Evolutionary conservation across 352 stramenopile species (phyloP).

Genomic region (Phytopythium vexans): DNA sequence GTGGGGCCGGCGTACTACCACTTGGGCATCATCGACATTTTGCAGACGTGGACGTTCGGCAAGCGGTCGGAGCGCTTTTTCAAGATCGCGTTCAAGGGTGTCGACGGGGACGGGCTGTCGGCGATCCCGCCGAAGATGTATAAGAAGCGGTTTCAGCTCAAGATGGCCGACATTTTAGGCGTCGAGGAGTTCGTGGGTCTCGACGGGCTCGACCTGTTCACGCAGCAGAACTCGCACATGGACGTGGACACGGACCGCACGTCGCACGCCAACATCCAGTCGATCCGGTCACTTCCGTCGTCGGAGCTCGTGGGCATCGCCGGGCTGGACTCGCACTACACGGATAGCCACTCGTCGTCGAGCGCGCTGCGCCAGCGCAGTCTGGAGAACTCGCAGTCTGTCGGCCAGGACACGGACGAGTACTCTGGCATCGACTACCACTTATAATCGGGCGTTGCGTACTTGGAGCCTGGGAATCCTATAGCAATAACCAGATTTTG

Average conservation of each 20-base stretch:
- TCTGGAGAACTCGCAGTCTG: slow-evolving; percentile 63
- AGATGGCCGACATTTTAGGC: slow-evolving; percentile 84
- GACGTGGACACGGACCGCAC: slow-evolving; percentile 71
- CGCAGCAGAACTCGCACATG: slow-evolving; percentile 88
- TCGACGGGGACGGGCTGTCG: slow-evolving; percentile 78
- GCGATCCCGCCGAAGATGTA: slow-evolving; percentile 84
- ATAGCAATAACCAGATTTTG: background rate
- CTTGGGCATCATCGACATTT: slow-evolving; percentile 89
- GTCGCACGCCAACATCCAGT: slow-evolving; percentile 60
- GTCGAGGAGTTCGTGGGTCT: slow-evolving; percentile 64
- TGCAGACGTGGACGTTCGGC: slow-evolving; percentile 87
- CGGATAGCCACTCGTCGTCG: slow-evolving; percentile 42
- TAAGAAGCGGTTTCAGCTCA: slow-evolving; percentile 81
- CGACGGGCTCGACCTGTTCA: slow-evolving; percentile 64
- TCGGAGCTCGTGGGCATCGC: slow-evolving; percentile 62
- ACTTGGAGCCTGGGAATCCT: background rate
- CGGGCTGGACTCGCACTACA: slow-evolving; percentile 63
- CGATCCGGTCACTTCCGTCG: slow-evolving; percentile 60
- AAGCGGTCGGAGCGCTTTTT: slow-evolving; percentile 87
- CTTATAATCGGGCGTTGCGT: slow-evolving; percentile 34
- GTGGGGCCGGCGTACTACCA: slow-evolving; percentile 89
- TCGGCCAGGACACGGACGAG: slow-evolving; percentile 78
- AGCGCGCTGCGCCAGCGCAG: slow-evolving; percentile 51
- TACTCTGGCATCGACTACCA: slow-evolving; percentile 86
- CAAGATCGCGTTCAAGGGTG: slow-evolving; percentile 84